A percentile compares a stretch with the other conserved stretches of the same genome.
phyloP scores from a whole-genome alignment of 78 protist species.

The Dictyostelium brefeldianum region DNA sequence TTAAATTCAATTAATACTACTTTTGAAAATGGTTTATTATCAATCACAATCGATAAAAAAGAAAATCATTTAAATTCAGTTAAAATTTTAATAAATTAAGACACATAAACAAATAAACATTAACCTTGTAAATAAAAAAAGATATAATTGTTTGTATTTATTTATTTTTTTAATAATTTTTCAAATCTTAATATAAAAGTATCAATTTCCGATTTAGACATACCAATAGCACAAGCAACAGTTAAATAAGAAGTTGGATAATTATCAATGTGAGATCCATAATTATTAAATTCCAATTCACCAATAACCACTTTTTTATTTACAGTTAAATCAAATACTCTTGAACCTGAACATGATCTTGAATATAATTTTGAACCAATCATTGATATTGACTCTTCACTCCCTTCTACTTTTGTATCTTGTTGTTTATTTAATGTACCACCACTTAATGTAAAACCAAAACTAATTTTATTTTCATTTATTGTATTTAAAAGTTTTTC shows the following conservation, averaged over 20 bases:
- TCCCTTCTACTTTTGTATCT: background rate
- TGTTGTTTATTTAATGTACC: background rate
- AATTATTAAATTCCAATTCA: slow-evolving; percentile 76
- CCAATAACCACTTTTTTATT: slow-evolving; percentile 30
- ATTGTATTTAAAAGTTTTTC: slow-evolving; percentile 86
- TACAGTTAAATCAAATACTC: slow-evolving; percentile 47
- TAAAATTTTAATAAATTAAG: no score
- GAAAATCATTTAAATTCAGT: no score
- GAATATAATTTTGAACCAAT: slow-evolving; percentile 92
- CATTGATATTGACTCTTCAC: background rate
- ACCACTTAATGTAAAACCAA: slow-evolving; percentile 80
- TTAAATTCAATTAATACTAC: no score
- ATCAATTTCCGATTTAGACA: slow-evolving; percentile 81
- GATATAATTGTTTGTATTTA: background rate
- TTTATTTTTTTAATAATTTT: slow-evolving; percentile 40
- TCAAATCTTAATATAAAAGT: slow-evolving; percentile 74
- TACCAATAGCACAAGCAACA: slow-evolving; percentile 94
- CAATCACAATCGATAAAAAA: no score
- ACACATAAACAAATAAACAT: no score
- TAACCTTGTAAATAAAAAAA: no score
- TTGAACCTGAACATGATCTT: slow-evolving; percentile 93
- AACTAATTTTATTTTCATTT: slow-evolving; percentile 83
- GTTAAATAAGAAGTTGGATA: slow-evolving; percentile 90
- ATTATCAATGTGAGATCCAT: slow-evolving; percentile 87
- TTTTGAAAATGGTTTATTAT: no score